Evolutionary conservation across 2,329 filamentous ascomycete genomes (phyloP), one percentile per base, ranked within the genome.

Genomic region (Aspergillus aculeatinus): DNA sequence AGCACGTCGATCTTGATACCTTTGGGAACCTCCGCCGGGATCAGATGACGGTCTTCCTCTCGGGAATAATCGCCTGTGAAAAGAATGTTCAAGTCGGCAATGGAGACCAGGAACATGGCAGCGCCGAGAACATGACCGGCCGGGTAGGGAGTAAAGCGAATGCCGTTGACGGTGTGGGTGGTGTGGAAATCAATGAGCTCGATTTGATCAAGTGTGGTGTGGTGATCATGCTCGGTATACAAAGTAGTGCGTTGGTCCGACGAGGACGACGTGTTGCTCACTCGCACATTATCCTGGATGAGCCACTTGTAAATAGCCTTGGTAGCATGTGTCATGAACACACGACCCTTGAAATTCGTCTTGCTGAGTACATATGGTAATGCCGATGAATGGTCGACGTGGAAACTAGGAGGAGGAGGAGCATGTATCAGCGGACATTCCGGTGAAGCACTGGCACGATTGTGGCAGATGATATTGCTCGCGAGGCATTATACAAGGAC

Each of bases 301-400:
- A 98, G 87, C 94, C 95, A 98, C 79, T 98, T 98, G 85, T 99
- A 99, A 74, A 99, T 99, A 69, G 95, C 95, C 77, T 99, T 98
- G 51, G 95, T 99, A 1, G 95, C 92, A 81, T 99, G 95, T 55
- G 95, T 99, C 94, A 98, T 99, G 81, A 97, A 98, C 62, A 98
- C 94, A 23, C 93, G 88, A 52, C 95, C 95, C 66, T 90, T 89
- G 81, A 99, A 99, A 76, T 97, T 97, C 42, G 95, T 98, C 81
- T 99, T 99, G 65, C 94, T 91, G 65, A 99, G 85, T 61, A 99
- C 95, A 75, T 98, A 99, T 49, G 95, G 95, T 51, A 99, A 82
- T n/a, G 94, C 96, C 16, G 94, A 94, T n/a, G 95, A 95, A 80
- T 99, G 95, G 73, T 99, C 95, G 74, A 98, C 85, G 77, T 99